Percentiles rank a stretch among this genome's conserved stretches.
phyloP scores from a whole-genome alignment of 805 yeast species.

The Candida rishiriensis region DNA sequence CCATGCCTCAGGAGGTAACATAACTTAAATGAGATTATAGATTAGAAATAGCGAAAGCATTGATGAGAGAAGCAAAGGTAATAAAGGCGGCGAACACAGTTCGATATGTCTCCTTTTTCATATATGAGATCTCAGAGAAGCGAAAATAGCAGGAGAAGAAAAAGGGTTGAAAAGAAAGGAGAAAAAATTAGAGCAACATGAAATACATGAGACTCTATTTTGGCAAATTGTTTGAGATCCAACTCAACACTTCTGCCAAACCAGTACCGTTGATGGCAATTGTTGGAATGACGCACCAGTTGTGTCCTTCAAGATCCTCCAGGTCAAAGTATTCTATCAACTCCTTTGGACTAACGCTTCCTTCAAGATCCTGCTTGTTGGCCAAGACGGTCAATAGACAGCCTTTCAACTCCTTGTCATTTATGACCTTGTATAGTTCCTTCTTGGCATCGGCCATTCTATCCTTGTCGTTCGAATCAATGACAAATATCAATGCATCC shows the following conservation, averaged over 20 bases:
- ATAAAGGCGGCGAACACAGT: neutral
- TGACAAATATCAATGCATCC: conserved; percentile 85
- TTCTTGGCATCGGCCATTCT: conserved; percentile 74
- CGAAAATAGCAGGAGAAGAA: neutral
- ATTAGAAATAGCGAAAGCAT: neutral
- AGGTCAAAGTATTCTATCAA: conserved; percentile 69
- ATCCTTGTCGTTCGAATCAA: conserved; percentile 71
- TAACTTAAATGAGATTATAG: neutral
- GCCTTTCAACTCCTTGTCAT: conserved; percentile 78
- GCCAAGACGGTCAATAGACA: conserved; percentile 82
- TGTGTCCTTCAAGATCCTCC: conserved; percentile 55
- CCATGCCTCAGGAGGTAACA: too few species aligned
- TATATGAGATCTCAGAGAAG: neutral
- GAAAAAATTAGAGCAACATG: neutral
- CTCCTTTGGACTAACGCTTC: conserved; percentile 73
- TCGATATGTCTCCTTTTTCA: neutral
- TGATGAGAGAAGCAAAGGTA: neutral
- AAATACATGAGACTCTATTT: conserved; percentile 1
- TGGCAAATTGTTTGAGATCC: conserved; percentile 63
- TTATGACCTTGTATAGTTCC: conserved; percentile 72
- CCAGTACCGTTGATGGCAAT: conserved; percentile 91
- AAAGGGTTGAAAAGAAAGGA: neutral
- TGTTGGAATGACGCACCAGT: conserved; percentile 90
- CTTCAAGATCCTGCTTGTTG: conserved; percentile 77
- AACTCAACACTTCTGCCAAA: conserved; percentile 77